Evolutionary conservation across 1,139 yeast genomes (phyloP).

Genomic region (Candida tropicalis): DNA sequence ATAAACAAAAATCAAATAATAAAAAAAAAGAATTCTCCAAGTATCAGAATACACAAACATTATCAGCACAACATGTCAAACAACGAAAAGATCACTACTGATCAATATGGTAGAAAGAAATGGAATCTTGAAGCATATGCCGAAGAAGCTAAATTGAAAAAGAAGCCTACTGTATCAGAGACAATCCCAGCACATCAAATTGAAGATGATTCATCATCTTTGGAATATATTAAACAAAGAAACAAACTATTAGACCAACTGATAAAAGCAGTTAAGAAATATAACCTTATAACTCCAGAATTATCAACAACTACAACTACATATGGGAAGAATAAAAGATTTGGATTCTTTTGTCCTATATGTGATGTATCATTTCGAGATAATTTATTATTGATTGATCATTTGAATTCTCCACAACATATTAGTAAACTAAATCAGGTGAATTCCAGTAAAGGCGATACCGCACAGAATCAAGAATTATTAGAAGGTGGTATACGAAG

Average conservation of each 20-base stretch:
- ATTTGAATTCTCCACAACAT: conserved; percentile 74
- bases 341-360: conserved; percentile 81
- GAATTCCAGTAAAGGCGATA: conserved; percentile 26
- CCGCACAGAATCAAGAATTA: conserved; percentile 28
- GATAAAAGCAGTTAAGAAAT: conserved; percentile 37
- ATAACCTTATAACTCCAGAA: conserved; percentile 36
- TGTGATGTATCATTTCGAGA: conserved; percentile 84
- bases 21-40: not conserved
- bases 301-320: conserved; percentile 15
- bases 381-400: conserved; percentile 78
- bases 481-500: conserved; percentile 36
- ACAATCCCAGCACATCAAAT: conserved; percentile 7
- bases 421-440: conserved; percentile 26
- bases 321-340: conserved; percentile 51
- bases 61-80: conserved; percentile 8
- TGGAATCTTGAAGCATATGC: conserved; percentile 75
- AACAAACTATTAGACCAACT: conserved; percentile 33
- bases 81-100: conserved; percentile 25
- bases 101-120: conserved; percentile 63
- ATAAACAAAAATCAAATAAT: not conserved
- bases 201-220: conserved; percentile 23
- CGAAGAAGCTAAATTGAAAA: conserved; percentile 40
- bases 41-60: not conserved
- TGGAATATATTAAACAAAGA: conserved; percentile 32
- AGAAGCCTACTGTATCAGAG: conserved; percentile 13